Evolutionary conservation across 164 flowering plant genomes (phyloP), one percentile per base, ranked within the genome.

Genomic region (Nymphaea thermarum): DNA sequence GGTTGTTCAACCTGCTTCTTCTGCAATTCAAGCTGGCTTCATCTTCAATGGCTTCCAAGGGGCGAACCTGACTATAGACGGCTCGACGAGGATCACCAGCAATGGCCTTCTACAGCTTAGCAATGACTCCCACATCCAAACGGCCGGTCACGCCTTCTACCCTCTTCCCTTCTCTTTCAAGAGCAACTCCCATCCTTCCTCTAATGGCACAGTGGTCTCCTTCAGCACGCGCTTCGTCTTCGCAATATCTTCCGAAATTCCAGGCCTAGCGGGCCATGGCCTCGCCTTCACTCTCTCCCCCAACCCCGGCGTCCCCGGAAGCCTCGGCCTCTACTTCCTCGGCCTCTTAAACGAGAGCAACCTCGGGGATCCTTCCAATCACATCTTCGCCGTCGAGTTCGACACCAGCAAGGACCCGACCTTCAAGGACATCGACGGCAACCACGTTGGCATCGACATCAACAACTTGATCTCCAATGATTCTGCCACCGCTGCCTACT

Each of bases 401-500:
- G 73, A 71, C 60, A 65, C 68, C 25, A 25, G 6, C 47, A 3
- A 6, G 3, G 61, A 65, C 8, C 2, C 59, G 0, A 64, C 60
- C 16, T 65, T 71, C 59, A 41, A 47, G 1, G 73, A 71, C 12
- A 60, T 15, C 2, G 68, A 60, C 25, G 65, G 61, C 42, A 71
- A 71, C 73, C 73, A 71, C 65, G 68, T 71, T 7, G 73, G 73
- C 2, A 61, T 71, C 14, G 68, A 65, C 25, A 16, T 71, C 43
- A 70, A 70, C 16, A 59, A 65, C 41, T 25, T 70, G 15, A 16
- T 14, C 4, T 60, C 72, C 2, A 44, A 18, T 16, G 15, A 7
- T 3, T 43, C 68, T 3, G 44, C 43, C 43, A 4, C 44, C 11
- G 60, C 68, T 10, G 43, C 43, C 10, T 67, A 67, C 44, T 67